Evolutionary conservation across 306 rosid genomes (phyloP).

Genomic region (Glycine latifolia): DNA sequence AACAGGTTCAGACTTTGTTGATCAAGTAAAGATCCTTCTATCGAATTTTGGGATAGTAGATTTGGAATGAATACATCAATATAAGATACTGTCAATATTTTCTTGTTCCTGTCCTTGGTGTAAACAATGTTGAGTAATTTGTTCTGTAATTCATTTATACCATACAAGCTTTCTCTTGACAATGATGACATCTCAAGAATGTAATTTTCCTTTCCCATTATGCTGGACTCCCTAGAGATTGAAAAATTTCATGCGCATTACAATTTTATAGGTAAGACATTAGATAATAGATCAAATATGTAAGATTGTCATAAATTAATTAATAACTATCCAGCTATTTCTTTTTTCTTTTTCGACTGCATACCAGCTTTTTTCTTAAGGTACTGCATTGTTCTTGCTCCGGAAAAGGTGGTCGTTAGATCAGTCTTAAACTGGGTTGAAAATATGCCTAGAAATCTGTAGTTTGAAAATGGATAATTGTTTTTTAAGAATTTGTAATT

Average conservation of each 20-base stretch:
- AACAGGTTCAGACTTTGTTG: slow-evolving; percentile 89
- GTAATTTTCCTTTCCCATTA: slow-evolving; percentile 27
- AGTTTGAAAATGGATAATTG: too few relatives aligned
- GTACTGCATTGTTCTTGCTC: neutral
- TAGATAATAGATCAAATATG: neutral
- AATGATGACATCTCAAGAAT: slow-evolving; percentile 18
- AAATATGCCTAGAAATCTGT: too few relatives aligned
- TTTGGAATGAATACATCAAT: slow-evolving; percentile 65
- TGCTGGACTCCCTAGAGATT: neutral
- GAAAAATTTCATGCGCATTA: neutral
- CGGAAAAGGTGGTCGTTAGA: too few relatives aligned
- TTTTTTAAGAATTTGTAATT: too few relatives aligned
- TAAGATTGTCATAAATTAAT: neutral
- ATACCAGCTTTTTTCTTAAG: neutral
- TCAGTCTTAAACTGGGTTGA: too few relatives aligned
- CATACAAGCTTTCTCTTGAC: slow-evolving; percentile 46
- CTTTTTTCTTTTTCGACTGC: too few relatives aligned
- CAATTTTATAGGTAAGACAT: neutral
- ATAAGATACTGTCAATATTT: slow-evolving; percentile 36
- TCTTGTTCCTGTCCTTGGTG: slow-evolving; percentile 46
- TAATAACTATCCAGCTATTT: neutral
- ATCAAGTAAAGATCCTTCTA: slow-evolving; percentile 93
- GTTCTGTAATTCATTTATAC: slow-evolving; percentile 46
- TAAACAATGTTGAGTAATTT: slow-evolving; percentile 55
- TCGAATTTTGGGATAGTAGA: slow-evolving; percentile 89